Evolutionary conservation across 495 filamentous ascomycete genomes (phyloP).

Genomic region (Elaphomyces granulatus): DNA sequence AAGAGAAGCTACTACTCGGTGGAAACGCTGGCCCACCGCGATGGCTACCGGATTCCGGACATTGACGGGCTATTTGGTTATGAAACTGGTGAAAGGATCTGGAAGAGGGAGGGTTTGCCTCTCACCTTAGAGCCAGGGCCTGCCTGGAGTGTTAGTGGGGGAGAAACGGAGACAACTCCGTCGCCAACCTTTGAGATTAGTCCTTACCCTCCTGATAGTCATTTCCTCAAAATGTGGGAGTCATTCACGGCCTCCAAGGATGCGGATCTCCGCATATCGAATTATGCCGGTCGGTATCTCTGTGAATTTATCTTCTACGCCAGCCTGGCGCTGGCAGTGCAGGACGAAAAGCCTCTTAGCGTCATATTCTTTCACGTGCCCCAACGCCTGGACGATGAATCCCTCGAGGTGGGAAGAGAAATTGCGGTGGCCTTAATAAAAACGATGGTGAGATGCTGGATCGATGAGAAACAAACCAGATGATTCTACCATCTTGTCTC

Average conservation of each 20-base stretch:
- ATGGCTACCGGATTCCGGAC: conserved; percentile 58
- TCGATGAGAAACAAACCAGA: conserved; percentile 12
- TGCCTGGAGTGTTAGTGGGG: neutral
- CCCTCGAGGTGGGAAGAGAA: conserved; percentile 43
- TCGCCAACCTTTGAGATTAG: conserved; percentile 1
- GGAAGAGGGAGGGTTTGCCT: conserved; percentile 29
- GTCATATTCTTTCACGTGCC: conserved; percentile 76
- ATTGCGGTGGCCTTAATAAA: conserved; percentile 56
- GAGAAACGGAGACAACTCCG: neutral
- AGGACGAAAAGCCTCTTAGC: conserved; percentile 35
- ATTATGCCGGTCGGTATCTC: conserved; percentile 66
- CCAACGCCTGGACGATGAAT: conserved; percentile 36
- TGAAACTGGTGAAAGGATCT: conserved; percentile 35
- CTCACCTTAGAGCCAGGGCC: conserved; percentile 21
- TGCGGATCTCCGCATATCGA: conserved; percentile 47
- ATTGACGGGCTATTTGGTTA: conserved; percentile 44
- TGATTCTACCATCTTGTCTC: neutral
- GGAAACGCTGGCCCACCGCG: conserved; percentile 56
- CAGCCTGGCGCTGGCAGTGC: conserved; percentile 43
- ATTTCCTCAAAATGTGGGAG: conserved; percentile 25
- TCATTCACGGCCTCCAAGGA: conserved; percentile 18
- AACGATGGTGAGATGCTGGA: conserved; percentile 42
- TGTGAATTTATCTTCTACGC: conserved; percentile 85
- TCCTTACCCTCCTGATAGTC: conserved; percentile 20
- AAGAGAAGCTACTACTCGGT: conserved; percentile 52